A percentile compares a stretch with the other conserved stretches of the same genome.
These are phyloP conservation scores for Ophiostoma australiae DNA, from an alignment of 2,329 filamentous ascomycete species.

Conservation along the genomic window DNA sequence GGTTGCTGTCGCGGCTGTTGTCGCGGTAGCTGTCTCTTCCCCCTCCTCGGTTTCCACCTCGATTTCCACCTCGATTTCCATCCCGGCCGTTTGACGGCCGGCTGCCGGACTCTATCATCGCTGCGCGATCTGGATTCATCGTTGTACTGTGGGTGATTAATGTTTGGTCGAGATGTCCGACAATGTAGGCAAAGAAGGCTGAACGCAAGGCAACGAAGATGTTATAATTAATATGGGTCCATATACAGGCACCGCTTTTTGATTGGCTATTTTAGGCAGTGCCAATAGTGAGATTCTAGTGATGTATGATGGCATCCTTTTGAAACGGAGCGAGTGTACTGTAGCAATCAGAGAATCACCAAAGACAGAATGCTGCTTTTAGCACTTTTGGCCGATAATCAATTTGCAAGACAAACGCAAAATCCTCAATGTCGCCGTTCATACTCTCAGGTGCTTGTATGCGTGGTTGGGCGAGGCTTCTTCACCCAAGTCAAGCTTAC, in stretches of 20 bases:
- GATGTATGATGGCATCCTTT: background rate
- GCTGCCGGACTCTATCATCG: constrained; percentile 47
- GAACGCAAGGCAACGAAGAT: background rate
- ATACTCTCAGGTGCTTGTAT: no score
- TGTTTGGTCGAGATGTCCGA: background rate
- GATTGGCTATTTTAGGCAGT: background rate
- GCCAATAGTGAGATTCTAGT: background rate
- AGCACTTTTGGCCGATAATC: no score
- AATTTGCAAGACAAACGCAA: no score
- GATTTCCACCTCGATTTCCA: background rate
- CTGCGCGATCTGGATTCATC: constrained; percentile 53
- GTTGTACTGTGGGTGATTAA: constrained; percentile 17
- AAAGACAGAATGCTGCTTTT: no score
- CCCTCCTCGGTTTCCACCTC: background rate
- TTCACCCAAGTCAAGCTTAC: no score
- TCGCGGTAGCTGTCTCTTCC: background rate
- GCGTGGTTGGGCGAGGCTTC: no score
- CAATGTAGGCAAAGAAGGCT: background rate
- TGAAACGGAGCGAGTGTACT: no score
- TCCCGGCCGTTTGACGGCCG: constrained; percentile 36
- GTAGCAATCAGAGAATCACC: no score
- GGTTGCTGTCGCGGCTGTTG: constrained; percentile 2
- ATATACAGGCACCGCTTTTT: background rate
- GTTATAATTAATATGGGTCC: constrained; percentile 1
- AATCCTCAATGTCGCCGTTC: no score